Base-by-base conservation (phyloP, 345 rosid genomes). In the Sisymbrium altissimum region DNA sequence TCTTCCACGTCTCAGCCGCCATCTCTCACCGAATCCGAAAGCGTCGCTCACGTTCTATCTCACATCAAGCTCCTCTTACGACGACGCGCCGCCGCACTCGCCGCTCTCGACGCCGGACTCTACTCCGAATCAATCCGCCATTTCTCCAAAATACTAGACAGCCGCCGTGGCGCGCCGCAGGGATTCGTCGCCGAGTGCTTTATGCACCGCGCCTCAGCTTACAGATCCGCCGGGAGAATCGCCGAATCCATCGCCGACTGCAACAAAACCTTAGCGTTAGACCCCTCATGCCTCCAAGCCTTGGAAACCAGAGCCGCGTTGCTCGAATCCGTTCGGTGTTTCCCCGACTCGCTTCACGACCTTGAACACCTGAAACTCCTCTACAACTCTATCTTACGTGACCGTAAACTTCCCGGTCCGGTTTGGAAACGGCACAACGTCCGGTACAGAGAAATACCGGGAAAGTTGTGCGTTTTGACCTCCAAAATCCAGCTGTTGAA, bases 381-480 rank as follows among this genome's bases (percentile, higher is more conserved):
- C 23, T 96, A 86, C 76, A 96, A 96, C 74, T 87, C 99, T 8
- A 86, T 96, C 54, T 70, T 92, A 56, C 87, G 99, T 0, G 98
- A 92, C n/a, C 73, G 98, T 79, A 92, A 90, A 76, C 92, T 96
- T 2, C 99, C 98, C 2, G 99, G 99, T 40, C 99, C 99, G 32
- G 94, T 83, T 41, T 96, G 99, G 99, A 96, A 96, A 84, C 85
- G 89, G 40, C 99, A 92, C 68, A 81, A 87, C 1, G 96, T 92
- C 27, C 82, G 89, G 64, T 96, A 92, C 84, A 76, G 88, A 27
- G 99, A 96, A 58, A 90, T 96, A 41, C 98, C 99, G 2, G 98
- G 93, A 10, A 90, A 85, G 59, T 71, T 96, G 36, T 90, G 96
- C 39, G 87, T 87, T 0, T 84, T 96, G 55, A 80, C 97, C 5